Base-by-base conservation (phyloP, 164 flowering plant species). In the Piper longum region DNA sequence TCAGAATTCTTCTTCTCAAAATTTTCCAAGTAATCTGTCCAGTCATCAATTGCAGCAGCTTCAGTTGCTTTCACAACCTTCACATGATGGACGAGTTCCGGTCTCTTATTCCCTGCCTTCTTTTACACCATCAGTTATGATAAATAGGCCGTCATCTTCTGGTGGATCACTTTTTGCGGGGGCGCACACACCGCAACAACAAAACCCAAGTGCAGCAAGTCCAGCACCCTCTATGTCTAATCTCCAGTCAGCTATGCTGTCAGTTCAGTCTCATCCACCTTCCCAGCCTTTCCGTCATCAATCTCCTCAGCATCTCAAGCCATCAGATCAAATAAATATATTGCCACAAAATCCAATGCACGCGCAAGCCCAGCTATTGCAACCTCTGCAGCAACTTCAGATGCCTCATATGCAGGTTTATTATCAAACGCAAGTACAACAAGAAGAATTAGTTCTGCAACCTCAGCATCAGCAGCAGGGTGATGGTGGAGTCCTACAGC, bases 281-380 rank as follows among this genome's bases (percentile, higher is more conserved):
- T 72, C 88, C 67, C 97, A 95, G 75, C 95, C 96, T 13, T 91
- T 91, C n/a, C 98, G 84, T 18, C 81, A 82, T 9, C 91, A 83
- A 60, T 84, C 83, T 59, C 84, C 95, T 67, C 95, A 80, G 70
- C 96, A 83, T 64, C 79, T 78, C 59, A 82, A 95, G 70, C 95
- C 92, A 45, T 76, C 78, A 63, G 97, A 95, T 41, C 87, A 72
- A 60, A 84, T 80, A 56, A 56, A 70, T 19, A 60, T 89, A n/a
- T 43, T 80, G 64, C 59, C 76, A 65, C 93, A 89, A 60, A 81
- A 60, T 61, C 73, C 83, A 54, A 72, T 75, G 61, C 93, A 83
- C 62, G 67, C 85, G 76, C 87, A 72, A 64, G 41, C 72, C 59
- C 95, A 78, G 66, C 75, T 77, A 58, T 66, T 80, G 60, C 96